A percentile compares a stretch with the other conserved stretches of the same genome.
These are phyloP conservation scores for Thecaphora thlaspeos DNA, from an alignment of 1,284 basidiomycete species.

Conservation along the genomic window DNA sequence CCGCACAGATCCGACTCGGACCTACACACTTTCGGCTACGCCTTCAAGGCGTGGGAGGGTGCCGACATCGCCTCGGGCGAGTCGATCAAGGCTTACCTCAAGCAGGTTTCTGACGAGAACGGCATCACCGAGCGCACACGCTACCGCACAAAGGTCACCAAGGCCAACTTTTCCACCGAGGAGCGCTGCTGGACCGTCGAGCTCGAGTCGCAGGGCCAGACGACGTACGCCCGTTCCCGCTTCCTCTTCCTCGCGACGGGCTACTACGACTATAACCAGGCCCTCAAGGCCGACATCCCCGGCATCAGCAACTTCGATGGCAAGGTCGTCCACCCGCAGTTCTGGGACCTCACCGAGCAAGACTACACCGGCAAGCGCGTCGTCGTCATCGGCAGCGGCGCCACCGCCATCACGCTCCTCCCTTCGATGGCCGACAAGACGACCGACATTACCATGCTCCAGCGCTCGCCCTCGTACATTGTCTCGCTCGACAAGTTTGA, in stretches of 20 bases:
- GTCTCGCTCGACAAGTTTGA: constrained; percentile 46
- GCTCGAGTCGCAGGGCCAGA: constrained; percentile 17
- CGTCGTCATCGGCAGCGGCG: constrained; percentile 54
- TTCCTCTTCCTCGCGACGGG: constrained; percentile 46
- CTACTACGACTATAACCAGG: constrained; percentile 53
- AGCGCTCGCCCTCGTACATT: constrained; percentile 55
- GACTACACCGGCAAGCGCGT: constrained; percentile 54
- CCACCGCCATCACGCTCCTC: constrained; percentile 54
- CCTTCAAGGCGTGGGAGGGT: constrained; percentile 43
- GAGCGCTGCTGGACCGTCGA: constrained; percentile 43
- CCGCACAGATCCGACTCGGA: constrained; percentile 20
- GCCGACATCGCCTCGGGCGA: constrained; percentile 48
- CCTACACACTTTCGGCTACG: constrained; percentile 36
- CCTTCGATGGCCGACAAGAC: constrained; percentile 44
- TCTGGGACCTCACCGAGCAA: constrained; percentile 40
- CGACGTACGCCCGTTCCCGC: constrained; percentile 26
- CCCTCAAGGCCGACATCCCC: constrained; percentile 47
- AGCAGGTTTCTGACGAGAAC: constrained; percentile 40
- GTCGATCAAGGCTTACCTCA: constrained; percentile 48
- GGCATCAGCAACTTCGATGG: constrained; percentile 52
- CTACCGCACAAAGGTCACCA: constrained; percentile 36
- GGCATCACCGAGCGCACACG: constrained; percentile 44
- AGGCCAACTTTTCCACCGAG: constrained; percentile 32
- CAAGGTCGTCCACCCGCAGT: constrained; percentile 51
- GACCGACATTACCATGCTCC: constrained; percentile 53